These are phyloP conservation scores for Suillus brevipes DNA, from an alignment of 768 basidiomycete species.

Conservation along the genomic window DNA sequence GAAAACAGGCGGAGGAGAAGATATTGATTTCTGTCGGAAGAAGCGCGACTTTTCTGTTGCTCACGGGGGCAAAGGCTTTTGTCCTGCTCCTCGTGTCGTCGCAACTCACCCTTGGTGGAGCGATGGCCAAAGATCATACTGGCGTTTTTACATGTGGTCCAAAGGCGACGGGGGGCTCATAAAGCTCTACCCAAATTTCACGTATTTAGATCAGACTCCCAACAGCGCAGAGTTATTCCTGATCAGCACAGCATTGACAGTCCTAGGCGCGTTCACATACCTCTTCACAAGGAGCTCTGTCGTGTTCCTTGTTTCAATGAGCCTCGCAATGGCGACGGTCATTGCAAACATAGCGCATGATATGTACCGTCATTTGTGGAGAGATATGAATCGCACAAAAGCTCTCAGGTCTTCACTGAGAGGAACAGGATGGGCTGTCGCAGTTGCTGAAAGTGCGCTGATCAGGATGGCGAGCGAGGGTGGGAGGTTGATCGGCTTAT, in stretches of 20 bases:
- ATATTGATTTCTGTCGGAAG: constrained; percentile 57
- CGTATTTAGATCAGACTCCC: constrained; percentile 46
- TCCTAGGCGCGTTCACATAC: constrained; percentile 17
- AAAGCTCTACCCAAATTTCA: constrained; percentile 45
- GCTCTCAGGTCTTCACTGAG: constrained; percentile 36
- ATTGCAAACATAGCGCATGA: constrained; percentile 49
- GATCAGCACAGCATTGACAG: constrained; percentile 19
- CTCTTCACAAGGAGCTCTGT: constrained; percentile 16
- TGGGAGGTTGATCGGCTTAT: constrained; percentile 45
- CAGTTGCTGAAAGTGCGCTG: constrained; percentile 49
- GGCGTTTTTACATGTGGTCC: constrained; percentile 59
- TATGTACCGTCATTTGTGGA: constrained; percentile 46
- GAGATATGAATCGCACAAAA: constrained; percentile 37
- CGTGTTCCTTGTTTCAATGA: constrained; percentile 19
- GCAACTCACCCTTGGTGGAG: constrained; percentile 64
- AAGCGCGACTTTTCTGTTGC: constrained; percentile 42
- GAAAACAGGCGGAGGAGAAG: constrained; percentile 65
- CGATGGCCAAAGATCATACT: constrained; percentile 44
- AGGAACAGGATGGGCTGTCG: constrained; percentile 40
- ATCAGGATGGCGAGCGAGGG: constrained; percentile 53
- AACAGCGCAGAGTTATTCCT: constrained; percentile 51
- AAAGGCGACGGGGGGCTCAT: constrained; percentile 56
- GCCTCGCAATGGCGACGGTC: constrained; percentile 31
- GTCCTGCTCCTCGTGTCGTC: constrained; percentile 47
- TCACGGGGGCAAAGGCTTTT: constrained; percentile 42